phyloP scores from a whole-genome alignment of 2,329 filamentous ascomycete genomes.

The Microsporum audouinii region DNA sequence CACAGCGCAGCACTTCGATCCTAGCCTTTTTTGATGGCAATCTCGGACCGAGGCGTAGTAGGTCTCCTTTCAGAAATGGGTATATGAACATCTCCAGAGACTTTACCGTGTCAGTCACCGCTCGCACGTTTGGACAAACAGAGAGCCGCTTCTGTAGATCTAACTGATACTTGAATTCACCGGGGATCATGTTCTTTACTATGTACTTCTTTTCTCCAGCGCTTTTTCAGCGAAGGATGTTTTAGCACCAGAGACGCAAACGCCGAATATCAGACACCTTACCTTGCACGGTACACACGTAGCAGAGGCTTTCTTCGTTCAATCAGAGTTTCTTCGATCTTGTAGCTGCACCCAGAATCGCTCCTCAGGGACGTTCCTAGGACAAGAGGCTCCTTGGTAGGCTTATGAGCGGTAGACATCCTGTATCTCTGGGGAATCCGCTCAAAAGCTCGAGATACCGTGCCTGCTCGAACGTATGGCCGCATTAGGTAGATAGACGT shows the following conservation, averaged over 20 bases:
- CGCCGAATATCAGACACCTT: not conserved
- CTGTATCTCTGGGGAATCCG: not conserved
- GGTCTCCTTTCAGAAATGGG: slow-evolving; percentile 14
- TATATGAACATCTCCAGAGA: slow-evolving; percentile 16
- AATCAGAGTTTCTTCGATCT: slow-evolving; percentile 9
- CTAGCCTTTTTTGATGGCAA: slow-evolving; percentile 10
- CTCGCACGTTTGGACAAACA: slow-evolving; percentile 20
- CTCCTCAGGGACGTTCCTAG: slow-evolving; percentile 10
- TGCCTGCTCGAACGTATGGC: not conserved
- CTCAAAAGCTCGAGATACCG: not conserved
- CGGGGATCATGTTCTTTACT: slow-evolving; percentile 21
- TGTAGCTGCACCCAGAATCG: slow-evolving; percentile 11
- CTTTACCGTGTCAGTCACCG: slow-evolving; percentile 19
- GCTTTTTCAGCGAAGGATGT: slow-evolving; percentile 5
- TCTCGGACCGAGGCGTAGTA: slow-evolving; percentile 15
- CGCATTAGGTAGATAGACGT: not conserved
- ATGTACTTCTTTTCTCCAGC: slow-evolving; percentile 11
- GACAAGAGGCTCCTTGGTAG: slow-evolving; percentile 1
- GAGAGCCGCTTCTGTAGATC: slow-evolving; percentile 19
- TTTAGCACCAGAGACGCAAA: not conserved
- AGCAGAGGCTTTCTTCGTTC: slow-evolving; percentile 9
- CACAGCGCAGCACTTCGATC: slow-evolving; percentile 14
- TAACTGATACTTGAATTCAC: slow-evolving; percentile 24
- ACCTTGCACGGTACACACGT: slow-evolving; percentile 11
- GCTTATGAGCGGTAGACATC: not conserved